phyloP scores from a whole-genome alignment of 768 basidiomycete species.

The Auricularia cornea region DNA sequence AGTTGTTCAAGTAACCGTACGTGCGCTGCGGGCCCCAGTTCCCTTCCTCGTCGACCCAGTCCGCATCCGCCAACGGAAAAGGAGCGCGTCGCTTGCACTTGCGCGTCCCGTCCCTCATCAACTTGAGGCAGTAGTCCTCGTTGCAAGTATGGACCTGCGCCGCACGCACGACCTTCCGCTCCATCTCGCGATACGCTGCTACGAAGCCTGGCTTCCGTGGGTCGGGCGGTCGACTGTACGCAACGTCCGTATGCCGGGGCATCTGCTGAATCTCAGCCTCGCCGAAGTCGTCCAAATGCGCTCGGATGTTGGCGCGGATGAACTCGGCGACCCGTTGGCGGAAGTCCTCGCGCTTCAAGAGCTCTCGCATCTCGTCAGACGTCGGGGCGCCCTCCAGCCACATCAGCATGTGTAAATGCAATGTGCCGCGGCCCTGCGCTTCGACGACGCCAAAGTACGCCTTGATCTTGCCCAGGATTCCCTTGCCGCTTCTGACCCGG shows the following conservation, averaged over 20 bases:
- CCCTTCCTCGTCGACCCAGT: slow-evolving; percentile 11
- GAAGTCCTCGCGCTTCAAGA: slow-evolving; percentile 21
- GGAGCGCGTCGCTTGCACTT: slow-evolving; percentile 28
- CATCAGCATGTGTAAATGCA: slow-evolving; percentile 35
- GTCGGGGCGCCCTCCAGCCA: slow-evolving; percentile 29
- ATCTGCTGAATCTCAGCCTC: slow-evolving; percentile 17
- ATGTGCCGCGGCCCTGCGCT: slow-evolving; percentile 32
- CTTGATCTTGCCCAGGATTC: slow-evolving; percentile 25
- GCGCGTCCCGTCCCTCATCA: slow-evolving; percentile 8
- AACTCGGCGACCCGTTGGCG: slow-evolving; percentile 9
- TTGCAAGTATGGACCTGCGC: slow-evolving; percentile 29
- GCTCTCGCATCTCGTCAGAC: slow-evolving; percentile 18
- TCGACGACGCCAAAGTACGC: slow-evolving; percentile 34
- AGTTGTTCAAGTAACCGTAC: slow-evolving; percentile 14
- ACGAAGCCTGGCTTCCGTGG: slow-evolving; percentile 22
- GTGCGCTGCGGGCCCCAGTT: slow-evolving; percentile 10
- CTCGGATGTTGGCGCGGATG: slow-evolving; percentile 25
- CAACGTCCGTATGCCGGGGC: slow-evolving; percentile 16
- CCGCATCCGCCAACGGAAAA: slow-evolving; percentile 7
- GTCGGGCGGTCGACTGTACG: slow-evolving; percentile 28
- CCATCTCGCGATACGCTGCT: slow-evolving; percentile 1
- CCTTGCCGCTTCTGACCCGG: slow-evolving; percentile 13
- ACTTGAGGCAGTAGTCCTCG: slow-evolving; percentile 14
- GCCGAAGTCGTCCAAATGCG: slow-evolving; percentile 16
- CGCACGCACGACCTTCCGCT: slow-evolving; percentile 18